Evolutionary conservation across 208 protist genomes (phyloP).

Genomic region (Acanthamoeba culbertsoni): DNA sequence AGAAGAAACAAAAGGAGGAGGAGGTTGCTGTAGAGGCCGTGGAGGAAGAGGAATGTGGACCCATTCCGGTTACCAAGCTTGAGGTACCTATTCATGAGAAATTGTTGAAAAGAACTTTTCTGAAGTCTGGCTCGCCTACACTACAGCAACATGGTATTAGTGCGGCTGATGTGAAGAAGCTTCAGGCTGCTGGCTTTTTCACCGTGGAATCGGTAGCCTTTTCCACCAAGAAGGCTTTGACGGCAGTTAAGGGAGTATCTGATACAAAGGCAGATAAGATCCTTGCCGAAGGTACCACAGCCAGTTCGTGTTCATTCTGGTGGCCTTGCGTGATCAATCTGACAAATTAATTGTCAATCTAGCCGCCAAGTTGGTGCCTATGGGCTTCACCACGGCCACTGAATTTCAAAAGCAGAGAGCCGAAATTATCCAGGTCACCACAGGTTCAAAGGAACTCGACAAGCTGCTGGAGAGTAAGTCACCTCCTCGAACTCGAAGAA

Average conservation of each 20-base stretch:
- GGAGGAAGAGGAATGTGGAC: constrained; percentile 67
- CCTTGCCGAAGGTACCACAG: constrained; percentile 81
- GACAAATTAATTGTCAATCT: constrained; percentile 20
- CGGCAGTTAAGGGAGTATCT: constrained; percentile 97
- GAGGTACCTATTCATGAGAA: constrained; percentile 44
- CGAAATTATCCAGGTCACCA: constrained; percentile 97
- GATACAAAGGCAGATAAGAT: constrained; percentile 99
- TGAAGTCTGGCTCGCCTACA: background rate
- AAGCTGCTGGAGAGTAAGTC: constrained; percentile 88
- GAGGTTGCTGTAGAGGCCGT: constrained; percentile 55
- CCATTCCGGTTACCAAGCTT: constrained; percentile 69
- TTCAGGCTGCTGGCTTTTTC: constrained; percentile 94
- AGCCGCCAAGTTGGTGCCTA: constrained; percentile 92
- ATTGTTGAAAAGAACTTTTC: background rate
- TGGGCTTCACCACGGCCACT: constrained; percentile 97
- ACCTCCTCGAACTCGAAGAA: too few species aligned
- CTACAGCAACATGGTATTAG: constrained; percentile 85
- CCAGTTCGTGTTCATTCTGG: background rate
- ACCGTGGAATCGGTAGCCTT: constrained; percentile 97
- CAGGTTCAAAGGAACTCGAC: constrained; percentile 98
- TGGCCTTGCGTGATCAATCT: background rate
- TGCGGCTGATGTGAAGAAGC: constrained; percentile 96
- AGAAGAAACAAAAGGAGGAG: constrained; percentile 61
- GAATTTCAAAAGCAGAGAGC: constrained; percentile 92
- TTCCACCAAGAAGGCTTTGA: constrained; percentile 95